A percentile compares a stretch with the other conserved stretches of the same genome.
Conservation (phyloP, 371 early-diverging fungal species). For the Batkoa obscura region DNA sequence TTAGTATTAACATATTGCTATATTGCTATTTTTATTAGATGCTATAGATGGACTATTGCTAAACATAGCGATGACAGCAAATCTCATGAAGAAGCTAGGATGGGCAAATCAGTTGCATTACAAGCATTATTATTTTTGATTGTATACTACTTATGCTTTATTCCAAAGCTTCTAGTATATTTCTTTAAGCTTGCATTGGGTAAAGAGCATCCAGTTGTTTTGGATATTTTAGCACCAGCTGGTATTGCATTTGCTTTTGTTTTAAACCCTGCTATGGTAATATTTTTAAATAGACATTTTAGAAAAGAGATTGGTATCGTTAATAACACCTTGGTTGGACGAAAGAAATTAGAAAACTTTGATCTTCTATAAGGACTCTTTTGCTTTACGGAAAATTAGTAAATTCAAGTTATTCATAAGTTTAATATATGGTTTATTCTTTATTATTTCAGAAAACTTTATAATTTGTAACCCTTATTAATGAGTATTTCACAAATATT, state of each 20-base stretch:
- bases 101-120: neutral
- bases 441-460: too few relatives aligned
- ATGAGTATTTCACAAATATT: too few relatives aligned
- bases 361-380: too few relatives aligned
- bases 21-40: neutral
- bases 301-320: neutral
- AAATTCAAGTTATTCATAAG: too few relatives aligned
- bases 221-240: neutral
- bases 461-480: too few relatives aligned
- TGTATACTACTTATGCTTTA: neutral
- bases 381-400: too few relatives aligned
- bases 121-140: neutral
- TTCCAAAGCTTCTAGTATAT: neutral
- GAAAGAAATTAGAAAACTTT: too few relatives aligned
- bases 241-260: neutral
- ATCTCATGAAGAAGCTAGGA: neutral
- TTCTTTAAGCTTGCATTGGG: neutral
- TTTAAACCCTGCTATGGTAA: neutral
- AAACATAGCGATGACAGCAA: neutral
- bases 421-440: too few relatives aligned
- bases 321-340: too few relatives aligned
- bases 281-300: neutral
- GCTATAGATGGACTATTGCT: neutral
- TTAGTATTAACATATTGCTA: neutral
- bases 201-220: neutral